Evolutionary conservation across 1,284 basidiomycete species (phyloP).

Genomic region (Stereum hirsutum): DNA sequence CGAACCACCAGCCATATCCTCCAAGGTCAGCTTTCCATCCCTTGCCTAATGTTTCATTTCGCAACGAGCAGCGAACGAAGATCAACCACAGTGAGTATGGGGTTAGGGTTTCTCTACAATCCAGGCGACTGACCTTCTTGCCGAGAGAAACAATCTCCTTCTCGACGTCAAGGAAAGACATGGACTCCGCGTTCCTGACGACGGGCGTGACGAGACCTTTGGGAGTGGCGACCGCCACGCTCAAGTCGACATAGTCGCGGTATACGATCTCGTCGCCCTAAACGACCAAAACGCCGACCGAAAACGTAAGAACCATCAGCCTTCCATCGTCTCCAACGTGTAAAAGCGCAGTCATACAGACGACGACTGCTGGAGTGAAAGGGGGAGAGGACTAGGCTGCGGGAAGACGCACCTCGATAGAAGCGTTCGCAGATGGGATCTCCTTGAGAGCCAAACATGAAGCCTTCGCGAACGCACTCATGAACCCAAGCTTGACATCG

Average conservation of each 20-base stretch:
- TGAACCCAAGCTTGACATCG: conserved; percentile 97
- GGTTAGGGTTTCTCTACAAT: not conserved
- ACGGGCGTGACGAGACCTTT: conserved; percentile 98
- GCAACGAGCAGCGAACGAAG: not conserved
- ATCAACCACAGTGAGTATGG: not conserved
- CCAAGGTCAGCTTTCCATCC: conserved; percentile 91
- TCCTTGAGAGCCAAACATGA: conserved; percentile 83
- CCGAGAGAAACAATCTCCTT: conserved; percentile 85
- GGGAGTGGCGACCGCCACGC: conserved; percentile 94
- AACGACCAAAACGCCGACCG: not conserved
- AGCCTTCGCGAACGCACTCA: conserved; percentile 95
- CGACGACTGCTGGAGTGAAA: too few species aligned
- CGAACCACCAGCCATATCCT: conserved; percentile 95
- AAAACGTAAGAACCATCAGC: conserved; percentile 2
- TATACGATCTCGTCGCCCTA: conserved; percentile 89
- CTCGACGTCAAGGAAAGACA: conserved; percentile 91
- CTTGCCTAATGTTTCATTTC: conserved; percentile 49
- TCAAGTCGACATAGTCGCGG: conserved; percentile 90
- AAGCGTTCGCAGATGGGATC: conserved; percentile 92
- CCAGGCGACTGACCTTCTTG: conserved; percentile 62
- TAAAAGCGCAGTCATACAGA: not conserved
- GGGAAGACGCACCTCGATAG: conserved; percentile 60
- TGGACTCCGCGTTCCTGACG: conserved; percentile 81
- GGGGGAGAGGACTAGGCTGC: too few species aligned
- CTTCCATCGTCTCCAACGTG: not conserved